Evolutionary conservation across 345 rosid species (phyloP).

Genomic region (Hibiscus trionum): DNA sequence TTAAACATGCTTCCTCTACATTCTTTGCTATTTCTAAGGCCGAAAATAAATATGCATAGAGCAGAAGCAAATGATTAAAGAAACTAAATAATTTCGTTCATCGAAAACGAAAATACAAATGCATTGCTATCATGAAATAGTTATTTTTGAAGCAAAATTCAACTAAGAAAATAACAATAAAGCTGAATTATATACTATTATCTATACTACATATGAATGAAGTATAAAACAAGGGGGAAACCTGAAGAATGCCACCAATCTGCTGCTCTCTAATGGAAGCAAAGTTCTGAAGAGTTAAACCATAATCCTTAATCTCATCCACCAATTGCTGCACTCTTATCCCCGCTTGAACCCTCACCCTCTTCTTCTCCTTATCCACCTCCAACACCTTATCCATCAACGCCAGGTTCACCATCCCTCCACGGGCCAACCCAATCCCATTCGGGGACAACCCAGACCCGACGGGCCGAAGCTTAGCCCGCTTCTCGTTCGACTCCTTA

Average conservation of each 20-base stretch:
- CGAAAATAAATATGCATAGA: no score
- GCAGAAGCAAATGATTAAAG: no score
- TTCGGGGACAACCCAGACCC: constrained; percentile 95
- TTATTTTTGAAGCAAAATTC: no score
- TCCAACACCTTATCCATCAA: constrained; percentile 79
- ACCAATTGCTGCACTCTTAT: constrained; percentile 84
- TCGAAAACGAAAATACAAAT: no score
- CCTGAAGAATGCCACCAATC: constrained; percentile 98
- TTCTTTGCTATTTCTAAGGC: no score
- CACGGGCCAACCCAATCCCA: constrained; percentile 82
- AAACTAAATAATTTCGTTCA: no score
- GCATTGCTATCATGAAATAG: no score
- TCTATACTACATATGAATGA: no score
- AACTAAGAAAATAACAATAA: no score
- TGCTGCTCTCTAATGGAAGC: constrained; percentile 97
- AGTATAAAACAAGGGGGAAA: constrained; percentile 5
- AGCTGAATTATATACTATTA: no score
- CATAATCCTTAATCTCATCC: constrained; percentile 72
- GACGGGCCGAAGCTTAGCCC: constrained; percentile 67
- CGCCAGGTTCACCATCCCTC: constrained; percentile 84
- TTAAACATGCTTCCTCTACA: no score
- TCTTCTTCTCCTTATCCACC: constrained; percentile 78
- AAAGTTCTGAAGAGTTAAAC: constrained; percentile 84
- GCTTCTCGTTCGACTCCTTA: constrained; percentile 50
- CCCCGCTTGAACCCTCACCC: constrained; percentile 78